phyloP scores from a whole-genome alignment of 352 stramenopile genomes.

The Aphanomyces cochlioides region DNA sequence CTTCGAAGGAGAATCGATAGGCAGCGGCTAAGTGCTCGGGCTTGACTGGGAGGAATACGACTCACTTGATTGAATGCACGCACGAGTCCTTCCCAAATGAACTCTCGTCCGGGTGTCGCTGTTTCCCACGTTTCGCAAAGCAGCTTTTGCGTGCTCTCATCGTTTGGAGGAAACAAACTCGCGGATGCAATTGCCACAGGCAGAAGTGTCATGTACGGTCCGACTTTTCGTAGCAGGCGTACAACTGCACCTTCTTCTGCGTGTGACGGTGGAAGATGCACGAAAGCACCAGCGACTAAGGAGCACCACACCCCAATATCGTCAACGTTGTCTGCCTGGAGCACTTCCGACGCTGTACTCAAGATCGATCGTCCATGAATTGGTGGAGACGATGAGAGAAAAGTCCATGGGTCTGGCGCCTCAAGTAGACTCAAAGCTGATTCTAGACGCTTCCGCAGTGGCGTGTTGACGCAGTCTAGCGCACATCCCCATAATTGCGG shows the following conservation, averaged over 20 bases:
- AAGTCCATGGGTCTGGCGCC: background rate
- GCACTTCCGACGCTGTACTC: conserved; percentile 22
- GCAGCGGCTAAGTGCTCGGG: background rate
- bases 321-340: background rate
- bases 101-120: background rate
- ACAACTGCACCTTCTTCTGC: conserved; percentile 13
- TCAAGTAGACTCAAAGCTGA: conserved; percentile 2
- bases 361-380: conserved; percentile 14
- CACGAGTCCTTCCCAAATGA: conserved; percentile 28
- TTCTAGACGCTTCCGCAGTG: conserved; percentile 6
- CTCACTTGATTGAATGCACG: conserved; percentile 23
- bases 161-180: background rate
- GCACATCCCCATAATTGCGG: background rate
- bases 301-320: conserved; percentile 6
- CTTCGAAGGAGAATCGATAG: background rate
- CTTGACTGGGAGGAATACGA: background rate
- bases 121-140: conserved; percentile 8
- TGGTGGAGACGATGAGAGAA: background rate
- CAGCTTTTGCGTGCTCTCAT: background rate
- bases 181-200: conserved; percentile 8
- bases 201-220: conserved; percentile 17
- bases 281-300: background rate
- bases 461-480: conserved; percentile 16
- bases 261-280: background rate
- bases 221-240: conserved; percentile 9